phyloP scores from a whole-genome alignment of 2,329 filamentous ascomycete genomes.

The Macrophomina phaseolina region DNA sequence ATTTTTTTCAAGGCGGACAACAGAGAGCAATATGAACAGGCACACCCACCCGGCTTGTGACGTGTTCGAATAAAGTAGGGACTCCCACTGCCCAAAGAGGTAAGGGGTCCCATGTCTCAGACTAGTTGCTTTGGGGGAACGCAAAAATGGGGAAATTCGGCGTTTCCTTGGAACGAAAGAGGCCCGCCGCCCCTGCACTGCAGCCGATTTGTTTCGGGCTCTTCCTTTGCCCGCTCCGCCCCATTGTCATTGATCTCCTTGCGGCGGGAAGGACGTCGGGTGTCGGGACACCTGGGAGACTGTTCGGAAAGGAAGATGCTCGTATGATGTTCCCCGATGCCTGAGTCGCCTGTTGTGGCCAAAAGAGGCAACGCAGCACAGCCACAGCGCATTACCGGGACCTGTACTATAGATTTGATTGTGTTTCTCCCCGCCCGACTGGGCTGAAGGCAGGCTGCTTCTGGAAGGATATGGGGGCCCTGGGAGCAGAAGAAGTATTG shows the following conservation, averaged over 20 bases:
- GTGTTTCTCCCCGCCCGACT: neutral
- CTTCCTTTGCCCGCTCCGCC: too few relatives aligned
- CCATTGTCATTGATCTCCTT: too few relatives aligned
- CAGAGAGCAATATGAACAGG: too few relatives aligned
- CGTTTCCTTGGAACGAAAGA: neutral
- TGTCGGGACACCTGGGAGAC: too few relatives aligned
- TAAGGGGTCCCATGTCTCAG: neutral
- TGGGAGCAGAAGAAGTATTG: neutral
- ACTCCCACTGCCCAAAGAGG: neutral
- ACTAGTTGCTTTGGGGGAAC: neutral
- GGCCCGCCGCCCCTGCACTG: too few relatives aligned
- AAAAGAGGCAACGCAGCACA: slow-evolving; percentile 20
- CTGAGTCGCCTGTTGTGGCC: slow-evolving; percentile 2
- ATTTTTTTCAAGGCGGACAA: too few relatives aligned
- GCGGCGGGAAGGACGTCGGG: too few relatives aligned
- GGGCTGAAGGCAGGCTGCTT: neutral
- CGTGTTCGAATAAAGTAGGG: slow-evolving; percentile 7
- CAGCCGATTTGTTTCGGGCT: too few relatives aligned
- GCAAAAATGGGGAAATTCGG: neutral
- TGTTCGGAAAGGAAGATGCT: neutral
- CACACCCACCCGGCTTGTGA: neutral
- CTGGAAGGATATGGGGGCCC: neutral
- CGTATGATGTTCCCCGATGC: slow-evolving; percentile 4
- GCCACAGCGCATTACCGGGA: slow-evolving; percentile 10
- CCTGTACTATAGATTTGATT: slow-evolving; percentile 10